Base-by-base conservation (phyloP, 768 basidiomycete species). In the Lyophyllum atratum region DNA sequence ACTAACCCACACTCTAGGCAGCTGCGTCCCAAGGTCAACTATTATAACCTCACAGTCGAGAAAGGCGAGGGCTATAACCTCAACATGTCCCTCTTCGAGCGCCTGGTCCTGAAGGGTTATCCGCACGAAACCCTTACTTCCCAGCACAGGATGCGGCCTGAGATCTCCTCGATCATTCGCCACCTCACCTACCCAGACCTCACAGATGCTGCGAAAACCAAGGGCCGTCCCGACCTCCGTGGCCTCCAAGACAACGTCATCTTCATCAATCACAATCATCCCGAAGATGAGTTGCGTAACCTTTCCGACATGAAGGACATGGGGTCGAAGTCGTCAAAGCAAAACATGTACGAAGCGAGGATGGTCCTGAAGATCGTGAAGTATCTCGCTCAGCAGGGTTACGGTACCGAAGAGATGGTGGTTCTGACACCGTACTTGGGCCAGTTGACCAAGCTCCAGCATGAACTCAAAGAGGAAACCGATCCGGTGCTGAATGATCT, bases 341-440 rank as follows among this genome's bases (percentile, higher is more conserved):
- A 79, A 47, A 90, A 89, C 59, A 70, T 61, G 15, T 80, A 73
- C 46, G 88, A 89, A 67, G 84, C 78, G 0, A 59, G 74, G 9
- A 89, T 90, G 85, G 76, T 88, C 2, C 64, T 87, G 52, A 86
- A 85, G 59, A 86, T 88, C 34, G 74, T 89, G 4, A 77, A 76
- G 25, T 90, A 89, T 58, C 78, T 90, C 2, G 77, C 70, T 3
- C 87, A 89, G 60, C 87, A 90, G 59, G 87, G 88, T 1, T 89
- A 90, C 54, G 75, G 77, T 0, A 83, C 84, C 0, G 76, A 83
- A 17, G 69, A 84, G 21, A 68, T 90, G 6, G 88, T 89, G 24
- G 66, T 90, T 12, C 70, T 90, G 37, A 90, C 88, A 0, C 89
- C 88, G 0, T 90, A 90, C 60, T 69, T 89, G 1, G 88, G 86